Percentiles rank a stretch among this genome's conserved stretches.
Evolutionary conservation across 192 early-diverging fungal species (phyloP).

Genomic region (Endogone sp.): DNA sequence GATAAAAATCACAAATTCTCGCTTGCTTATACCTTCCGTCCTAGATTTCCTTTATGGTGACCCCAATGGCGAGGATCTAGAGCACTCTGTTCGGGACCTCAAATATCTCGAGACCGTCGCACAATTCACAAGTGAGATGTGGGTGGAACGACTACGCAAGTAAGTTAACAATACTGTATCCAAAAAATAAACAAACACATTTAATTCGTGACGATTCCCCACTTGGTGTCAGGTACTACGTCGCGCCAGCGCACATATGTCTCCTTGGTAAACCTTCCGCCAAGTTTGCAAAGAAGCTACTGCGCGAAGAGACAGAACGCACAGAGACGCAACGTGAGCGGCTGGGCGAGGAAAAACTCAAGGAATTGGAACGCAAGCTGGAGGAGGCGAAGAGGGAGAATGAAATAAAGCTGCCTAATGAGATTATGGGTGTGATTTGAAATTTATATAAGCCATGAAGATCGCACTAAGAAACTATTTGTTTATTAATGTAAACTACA

Average conservation of each 20-base stretch:
- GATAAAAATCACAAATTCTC: no score
- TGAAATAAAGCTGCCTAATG: conserved; percentile 44
- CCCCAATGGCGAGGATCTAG: conserved; percentile 41
- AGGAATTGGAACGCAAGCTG: conserved; percentile 40
- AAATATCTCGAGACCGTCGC: conserved; percentile 37
- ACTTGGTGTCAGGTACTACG: conserved; percentile 31
- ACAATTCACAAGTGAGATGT: conserved; percentile 36
- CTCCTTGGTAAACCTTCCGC: conserved; percentile 54
- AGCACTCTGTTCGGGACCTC: conserved; percentile 34
- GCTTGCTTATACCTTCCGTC: no score
- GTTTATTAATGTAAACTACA: no score
- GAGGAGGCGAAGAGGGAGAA: conserved; percentile 46
- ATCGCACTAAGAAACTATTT: no score
- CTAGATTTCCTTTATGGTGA: conserved; percentile 53
- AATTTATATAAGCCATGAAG: no score
- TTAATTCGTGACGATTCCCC: background rate
- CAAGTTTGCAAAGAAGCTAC: conserved; percentile 40
- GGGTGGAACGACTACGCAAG: conserved; percentile 44
- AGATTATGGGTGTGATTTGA: conserved; percentile 38
- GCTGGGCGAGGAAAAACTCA: conserved; percentile 42
- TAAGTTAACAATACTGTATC: conserved; percentile 22
- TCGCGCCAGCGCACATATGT: conserved; percentile 38
- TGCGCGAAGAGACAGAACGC: conserved; percentile 46
- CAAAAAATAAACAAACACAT: no score
- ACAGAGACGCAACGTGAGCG: conserved; percentile 39